Evolutionary conservation across 2,329 filamentous ascomycete genomes (phyloP).

Genomic region (Orbilia javanica): DNA sequence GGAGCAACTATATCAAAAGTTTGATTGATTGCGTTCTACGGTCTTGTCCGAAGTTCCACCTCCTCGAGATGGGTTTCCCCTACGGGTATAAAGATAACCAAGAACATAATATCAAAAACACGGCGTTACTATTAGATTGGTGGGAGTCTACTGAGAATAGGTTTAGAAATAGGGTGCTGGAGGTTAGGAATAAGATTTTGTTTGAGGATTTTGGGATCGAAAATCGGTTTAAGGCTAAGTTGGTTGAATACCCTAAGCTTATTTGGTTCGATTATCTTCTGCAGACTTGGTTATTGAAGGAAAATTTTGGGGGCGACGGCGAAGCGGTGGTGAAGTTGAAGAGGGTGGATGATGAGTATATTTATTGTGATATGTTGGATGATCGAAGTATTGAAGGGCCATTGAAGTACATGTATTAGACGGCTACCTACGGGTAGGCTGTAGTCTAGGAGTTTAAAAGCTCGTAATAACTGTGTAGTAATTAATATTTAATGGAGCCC

Average conservation of each 20-base stretch:
- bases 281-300: not conserved
- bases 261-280: conserved; percentile 11
- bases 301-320: not conserved
- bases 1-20: not conserved
- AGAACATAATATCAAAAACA: not conserved
- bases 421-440: not conserved
- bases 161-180: not conserved
- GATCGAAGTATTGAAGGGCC: not conserved
- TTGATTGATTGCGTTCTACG: not conserved
- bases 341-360: not conserved
- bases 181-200: not conserved
- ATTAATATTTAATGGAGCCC: too few species aligned
- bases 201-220: not conserved
- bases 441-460: too few species aligned
- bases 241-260: not conserved
- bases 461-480: too few species aligned
- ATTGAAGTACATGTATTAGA: not conserved
- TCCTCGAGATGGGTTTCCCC: not conserved
- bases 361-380: conserved; percentile 3
- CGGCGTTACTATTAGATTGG: not conserved
- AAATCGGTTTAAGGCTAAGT: not conserved
- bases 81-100: not conserved
- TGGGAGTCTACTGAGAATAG: not conserved
- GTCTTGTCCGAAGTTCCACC: not conserved
- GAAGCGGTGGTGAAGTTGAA: not conserved